Evolutionary conservation across 2,329 filamentous ascomycete genomes (phyloP), one percentile per base, ranked within the genome.

Genomic region (Fusarium sp.): DNA sequence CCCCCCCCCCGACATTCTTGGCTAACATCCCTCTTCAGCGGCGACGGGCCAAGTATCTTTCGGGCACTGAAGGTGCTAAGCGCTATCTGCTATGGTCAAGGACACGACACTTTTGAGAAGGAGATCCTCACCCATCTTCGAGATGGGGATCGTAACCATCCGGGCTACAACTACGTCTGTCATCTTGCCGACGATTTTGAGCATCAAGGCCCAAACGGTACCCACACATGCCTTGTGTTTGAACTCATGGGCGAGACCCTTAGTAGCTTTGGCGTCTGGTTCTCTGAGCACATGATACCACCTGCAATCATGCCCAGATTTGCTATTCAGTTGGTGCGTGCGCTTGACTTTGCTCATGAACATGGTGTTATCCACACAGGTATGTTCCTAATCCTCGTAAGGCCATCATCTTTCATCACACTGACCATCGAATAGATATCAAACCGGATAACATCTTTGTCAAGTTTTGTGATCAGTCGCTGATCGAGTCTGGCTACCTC

Each of bases 151-250:
- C 40, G 57, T 44, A 35, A 60, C 0, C 42, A 49, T 8, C 5
- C 33, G 1, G 46, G 70, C n/a, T 69, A 73, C 11, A 12, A 44
- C 2, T 57, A 66, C 5, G 36, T 79, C 1, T 67, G 72, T 1
- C 65, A 70, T 35, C 42, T 79, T 2, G 1, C 75, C 6, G 73
- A 76, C 17, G 65, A 77, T 9, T 82, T 82, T 33, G 64, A 75
- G 20, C 75, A 79, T 42, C 22, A 63, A 0, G 79, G 81, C 7
- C 80, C 80, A 3, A 80, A 82, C 17, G 80, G 80, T 4, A 67
- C 60, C 1, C 81, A 81, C 59, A 63, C 77, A 2, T 81, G 79
- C 44, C 70, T 80, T 8, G 75, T 82, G 3, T 77, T 78, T 44
- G 73, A 81, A 24, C 72, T 78, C 9, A 78, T 81, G 73, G 80